These are phyloP conservation scores for Arthroderma sp. DNA, from an alignment of 2,329 filamentous ascomycete genomes.

Conservation along the genomic window DNA sequence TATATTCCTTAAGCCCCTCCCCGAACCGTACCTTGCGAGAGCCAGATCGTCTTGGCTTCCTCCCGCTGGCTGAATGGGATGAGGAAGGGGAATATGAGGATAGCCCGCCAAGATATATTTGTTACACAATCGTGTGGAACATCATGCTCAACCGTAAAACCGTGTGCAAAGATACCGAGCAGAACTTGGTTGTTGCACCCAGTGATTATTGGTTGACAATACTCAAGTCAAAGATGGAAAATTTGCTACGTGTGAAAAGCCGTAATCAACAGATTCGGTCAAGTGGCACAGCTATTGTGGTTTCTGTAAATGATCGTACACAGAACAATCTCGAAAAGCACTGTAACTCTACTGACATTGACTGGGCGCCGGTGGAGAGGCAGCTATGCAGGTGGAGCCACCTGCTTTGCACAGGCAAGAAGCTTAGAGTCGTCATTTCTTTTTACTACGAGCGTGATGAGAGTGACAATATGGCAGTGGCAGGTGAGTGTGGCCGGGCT, in stretches of 20 bases:
- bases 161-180: slow-evolving; percentile 11
- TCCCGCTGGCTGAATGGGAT: slow-evolving; percentile 9
- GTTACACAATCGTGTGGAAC: slow-evolving; percentile 13
- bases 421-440: slow-evolving; percentile 17
- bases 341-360: slow-evolving; percentile 16
- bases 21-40: neutral
- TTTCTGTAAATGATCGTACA: slow-evolving; percentile 16
- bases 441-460: slow-evolving; percentile 17
- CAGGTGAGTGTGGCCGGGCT: no score
- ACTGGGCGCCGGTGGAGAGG: slow-evolving; percentile 18
- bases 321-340: slow-evolving; percentile 19
- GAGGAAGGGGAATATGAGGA: slow-evolving; percentile 11
- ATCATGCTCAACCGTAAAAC: slow-evolving; percentile 9
- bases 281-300: slow-evolving; percentile 10
- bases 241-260: slow-evolving; percentile 6
- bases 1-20: slow-evolving; percentile 1
- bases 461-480: neutral
- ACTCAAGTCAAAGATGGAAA: slow-evolving; percentile 9
- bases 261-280: slow-evolving; percentile 1
- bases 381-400: slow-evolving; percentile 16
- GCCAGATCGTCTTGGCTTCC: neutral
- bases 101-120: slow-evolving; percentile 5
- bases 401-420: slow-evolving; percentile 18
- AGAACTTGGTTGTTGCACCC: slow-evolving; percentile 10
- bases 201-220: slow-evolving; percentile 8